Evolutionary conservation across 331 rosid species (phyloP), one percentile per base, ranked within the genome.

Genomic region (Prunus yedoensis): DNA sequence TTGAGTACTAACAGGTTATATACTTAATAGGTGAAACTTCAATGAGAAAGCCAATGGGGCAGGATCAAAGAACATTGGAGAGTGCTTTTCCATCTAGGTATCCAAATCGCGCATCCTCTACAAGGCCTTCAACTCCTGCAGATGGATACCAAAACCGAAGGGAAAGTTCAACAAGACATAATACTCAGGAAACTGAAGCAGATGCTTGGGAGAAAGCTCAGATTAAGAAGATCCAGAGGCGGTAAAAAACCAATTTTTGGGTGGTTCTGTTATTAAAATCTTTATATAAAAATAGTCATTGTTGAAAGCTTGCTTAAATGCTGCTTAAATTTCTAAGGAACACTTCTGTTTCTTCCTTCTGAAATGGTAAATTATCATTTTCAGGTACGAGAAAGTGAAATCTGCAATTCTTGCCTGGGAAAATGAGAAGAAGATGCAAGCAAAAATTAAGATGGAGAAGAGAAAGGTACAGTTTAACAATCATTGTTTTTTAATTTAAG

Each of bases 381-480:
- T 68, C 87, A 92, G 96, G 88, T 87, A 85, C 75, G 88, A 84
- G 70, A 85, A 83, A 74, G 74, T 74, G 20, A 84, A 81, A 83
- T 79, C 88, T 70, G 63, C 79, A 41, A 83, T 87, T 77, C 76
- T 76, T 74, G 78, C 73, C 10, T 88, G 91, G 92, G 89, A 92
- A 82, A 76, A 75, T 43, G 80, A 88, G 84, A 85, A 83, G 77
- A 92, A 80, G 77, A 78, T 68, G 87, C 82, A 83, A 47, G 89
- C 83, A 18, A 87, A 86, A 80, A 60, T 61, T 52, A 88, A 89
- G 62, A 65, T 74, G 80, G 93, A 86, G 79, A 85, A 68, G 71
- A 90, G 66, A 75, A 83, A 84, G 87, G 92, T 88, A 75, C 49
- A 15, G 16, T 69, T 56, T 10, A 54, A 5, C 61, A 15, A 35